Percentiles rank a stretch among this genome's conserved stretches.
Conservation (phyloP, 257 asterid species). For the Solanum rostratum region DNA sequence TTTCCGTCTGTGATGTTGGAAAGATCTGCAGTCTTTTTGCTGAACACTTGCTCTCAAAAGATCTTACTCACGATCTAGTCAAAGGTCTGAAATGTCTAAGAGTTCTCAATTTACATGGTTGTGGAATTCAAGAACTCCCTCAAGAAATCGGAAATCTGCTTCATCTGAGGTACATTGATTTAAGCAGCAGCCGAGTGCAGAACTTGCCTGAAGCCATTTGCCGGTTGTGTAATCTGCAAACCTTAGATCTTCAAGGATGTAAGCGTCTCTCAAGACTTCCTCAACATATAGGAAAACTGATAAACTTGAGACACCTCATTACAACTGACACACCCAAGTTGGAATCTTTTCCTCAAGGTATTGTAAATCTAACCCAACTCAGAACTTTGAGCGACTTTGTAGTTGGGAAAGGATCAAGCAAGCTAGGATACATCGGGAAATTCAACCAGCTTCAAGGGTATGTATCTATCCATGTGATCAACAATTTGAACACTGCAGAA, state of each 20-base stretch:
- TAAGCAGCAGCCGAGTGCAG: background rate
- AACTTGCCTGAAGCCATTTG: conserved; percentile 16
- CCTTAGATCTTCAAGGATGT: conserved; percentile 6
- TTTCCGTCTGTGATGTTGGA: background rate
- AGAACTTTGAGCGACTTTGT: background rate
- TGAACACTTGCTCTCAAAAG: background rate
- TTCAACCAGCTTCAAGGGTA: background rate
- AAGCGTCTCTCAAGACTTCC: conserved; percentile 3
- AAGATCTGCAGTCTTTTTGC: background rate
- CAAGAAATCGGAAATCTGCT: conserved; percentile 1
- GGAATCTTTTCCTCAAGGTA: background rate
- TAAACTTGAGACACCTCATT: conserved; percentile 12
- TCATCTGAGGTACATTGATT: conserved; percentile 14
- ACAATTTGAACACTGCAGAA: background rate
- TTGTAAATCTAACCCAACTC: background rate
- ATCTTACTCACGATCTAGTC: background rate
- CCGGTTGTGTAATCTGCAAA: conserved; percentile 9
- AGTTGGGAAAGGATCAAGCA: background rate
- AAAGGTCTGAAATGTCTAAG: background rate
- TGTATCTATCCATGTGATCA: background rate
- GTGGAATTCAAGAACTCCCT: background rate
- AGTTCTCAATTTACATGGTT: background rate
- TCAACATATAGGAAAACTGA: conserved; percentile 8
- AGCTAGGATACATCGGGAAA: background rate
- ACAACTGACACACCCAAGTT: background rate